phyloP scores from a whole-genome alignment of 2,329 filamentous ascomycete species.

The Phaeophleospora eucalypticola region DNA sequence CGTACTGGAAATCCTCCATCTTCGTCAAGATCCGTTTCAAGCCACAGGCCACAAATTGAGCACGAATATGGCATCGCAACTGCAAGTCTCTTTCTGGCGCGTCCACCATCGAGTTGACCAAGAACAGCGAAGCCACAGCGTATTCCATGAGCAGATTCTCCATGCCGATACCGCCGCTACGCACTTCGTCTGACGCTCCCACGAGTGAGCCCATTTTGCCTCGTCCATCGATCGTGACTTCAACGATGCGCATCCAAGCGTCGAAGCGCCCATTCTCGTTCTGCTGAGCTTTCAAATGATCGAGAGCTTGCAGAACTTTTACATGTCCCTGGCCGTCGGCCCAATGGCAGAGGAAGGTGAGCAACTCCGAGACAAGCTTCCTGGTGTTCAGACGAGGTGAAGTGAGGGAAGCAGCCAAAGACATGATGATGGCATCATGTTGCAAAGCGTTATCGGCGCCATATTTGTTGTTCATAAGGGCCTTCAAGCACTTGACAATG shows the following conservation, averaged over 20 bases:
- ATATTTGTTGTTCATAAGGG: slow-evolving; percentile 98
- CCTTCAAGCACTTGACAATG: slow-evolving; percentile 95
- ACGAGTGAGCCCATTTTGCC: slow-evolving; percentile 99
- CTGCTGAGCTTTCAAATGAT: slow-evolving; percentile 81
- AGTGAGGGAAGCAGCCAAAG: slow-evolving; percentile 79
- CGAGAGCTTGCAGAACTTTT: slow-evolving; percentile 90
- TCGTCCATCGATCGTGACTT: slow-evolving; percentile 92
- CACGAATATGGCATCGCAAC: slow-evolving; percentile 86
- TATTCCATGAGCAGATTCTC: slow-evolving; percentile 99
- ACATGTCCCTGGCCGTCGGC: slow-evolving; percentile 80
- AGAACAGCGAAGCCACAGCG: slow-evolving; percentile 85
- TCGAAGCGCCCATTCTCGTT: slow-evolving; percentile 95
- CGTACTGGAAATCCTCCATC: slow-evolving; percentile 98
- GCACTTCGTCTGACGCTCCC: slow-evolving; percentile 91
- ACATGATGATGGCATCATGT: slow-evolving; percentile 85
- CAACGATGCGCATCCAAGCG: slow-evolving; percentile 96
- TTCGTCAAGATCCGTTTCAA: slow-evolving; percentile 91
- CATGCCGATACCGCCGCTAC: slow-evolving; percentile 95
- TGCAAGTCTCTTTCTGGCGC: slow-evolving; percentile 84
- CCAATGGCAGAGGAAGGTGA: slow-evolving; percentile 97
- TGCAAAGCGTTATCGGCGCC: slow-evolving; percentile 90
- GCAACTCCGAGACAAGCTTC: slow-evolving; percentile 90
- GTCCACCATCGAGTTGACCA: slow-evolving; percentile 96
- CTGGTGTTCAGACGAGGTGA: slow-evolving; percentile 86
- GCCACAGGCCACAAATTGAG: slow-evolving; percentile 92